Evolutionary conservation across 768 basidiomycete genomes (phyloP).

Genomic region (Lactifluus echinatus): DNA sequence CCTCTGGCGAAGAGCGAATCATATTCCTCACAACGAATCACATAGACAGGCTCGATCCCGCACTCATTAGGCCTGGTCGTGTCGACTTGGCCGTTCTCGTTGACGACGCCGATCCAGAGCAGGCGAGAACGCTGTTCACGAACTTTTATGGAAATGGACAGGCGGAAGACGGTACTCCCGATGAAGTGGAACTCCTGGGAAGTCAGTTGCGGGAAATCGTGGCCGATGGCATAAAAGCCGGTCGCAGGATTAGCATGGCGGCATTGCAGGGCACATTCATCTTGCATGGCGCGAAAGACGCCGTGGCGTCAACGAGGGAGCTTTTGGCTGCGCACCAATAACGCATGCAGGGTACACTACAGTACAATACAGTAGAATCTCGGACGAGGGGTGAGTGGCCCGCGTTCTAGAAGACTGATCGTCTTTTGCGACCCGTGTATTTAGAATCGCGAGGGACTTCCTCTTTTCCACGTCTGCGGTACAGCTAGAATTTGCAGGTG

Average conservation of each 20-base stretch:
- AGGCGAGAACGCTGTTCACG: conserved; percentile 70
- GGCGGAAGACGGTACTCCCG: conserved; percentile 30
- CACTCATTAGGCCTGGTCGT: conserved; percentile 90
- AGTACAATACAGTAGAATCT: neutral
- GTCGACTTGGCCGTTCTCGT: conserved; percentile 82
- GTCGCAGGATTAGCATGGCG: conserved; percentile 84
- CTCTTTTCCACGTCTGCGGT: conserved; percentile 78
- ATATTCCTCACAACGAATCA: conserved; percentile 99
- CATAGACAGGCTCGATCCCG: conserved; percentile 78
- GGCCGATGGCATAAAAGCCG: conserved; percentile 39
- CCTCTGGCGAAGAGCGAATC: conserved; percentile 95
- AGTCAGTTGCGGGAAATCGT: conserved; percentile 47
- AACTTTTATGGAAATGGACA: conserved; percentile 62
- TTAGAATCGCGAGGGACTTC: conserved; percentile 79
- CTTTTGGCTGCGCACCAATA: conserved; percentile 25
- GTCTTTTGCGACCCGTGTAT: conserved; percentile 88
- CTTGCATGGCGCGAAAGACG: conserved; percentile 50
- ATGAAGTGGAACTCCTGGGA: conserved; percentile 40
- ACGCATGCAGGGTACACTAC: neutral
- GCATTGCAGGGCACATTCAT: conserved; percentile 94
- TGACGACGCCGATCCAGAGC: conserved; percentile 77
- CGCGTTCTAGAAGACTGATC: conserved; percentile 53
- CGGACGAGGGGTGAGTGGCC: neutral
- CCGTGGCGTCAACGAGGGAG: conserved; percentile 42
- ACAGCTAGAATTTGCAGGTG: conserved; percentile 41